phyloP scores from a whole-genome alignment of 2,329 filamentous ascomycete genomes.

The Aureobasidium leucospermi region DNA sequence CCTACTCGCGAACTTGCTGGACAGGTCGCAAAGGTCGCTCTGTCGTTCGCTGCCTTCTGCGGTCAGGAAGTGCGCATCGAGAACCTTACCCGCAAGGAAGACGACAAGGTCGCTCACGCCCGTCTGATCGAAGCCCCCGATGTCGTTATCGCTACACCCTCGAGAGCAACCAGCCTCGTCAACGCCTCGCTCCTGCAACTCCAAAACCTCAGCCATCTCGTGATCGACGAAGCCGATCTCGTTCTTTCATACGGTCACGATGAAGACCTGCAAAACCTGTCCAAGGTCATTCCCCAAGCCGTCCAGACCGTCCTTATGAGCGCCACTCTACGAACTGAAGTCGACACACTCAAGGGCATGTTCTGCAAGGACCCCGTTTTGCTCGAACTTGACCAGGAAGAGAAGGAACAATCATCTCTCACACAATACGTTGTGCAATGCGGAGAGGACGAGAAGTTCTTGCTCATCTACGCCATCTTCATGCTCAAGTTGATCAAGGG shows the following conservation, averaged over 20 bases:
- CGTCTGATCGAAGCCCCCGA: constrained; percentile 81
- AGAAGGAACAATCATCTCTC: constrained; percentile 53
- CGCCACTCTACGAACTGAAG: constrained; percentile 80
- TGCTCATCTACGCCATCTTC: constrained; percentile 88
- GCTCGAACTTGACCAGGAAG: constrained; percentile 74
- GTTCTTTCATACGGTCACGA: constrained; percentile 92
- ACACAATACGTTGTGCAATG: constrained; percentile 70
- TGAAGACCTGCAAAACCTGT: constrained; percentile 75
- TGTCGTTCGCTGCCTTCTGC: constrained; percentile 73
- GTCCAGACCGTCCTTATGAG: constrained; percentile 91
- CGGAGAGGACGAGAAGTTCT: constrained; percentile 94
- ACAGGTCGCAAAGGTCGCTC: constrained; percentile 75
- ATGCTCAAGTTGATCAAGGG: constrained; percentile 91
- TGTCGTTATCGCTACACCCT: constrained; percentile 83
- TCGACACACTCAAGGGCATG: constrained; percentile 74
- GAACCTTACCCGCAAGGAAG: constrained; percentile 85
- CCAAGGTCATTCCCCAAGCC: constrained; percentile 70
- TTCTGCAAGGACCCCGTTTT: constrained; percentile 77
- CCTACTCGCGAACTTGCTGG: constrained; percentile 91
- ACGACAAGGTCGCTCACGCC: constrained; percentile 79
- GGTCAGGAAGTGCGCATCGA: constrained; percentile 73
- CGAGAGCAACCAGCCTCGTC: constrained; percentile 72
- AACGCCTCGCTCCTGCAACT: constrained; percentile 65
- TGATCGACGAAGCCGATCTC: constrained; percentile 91
- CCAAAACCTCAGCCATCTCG: constrained; percentile 64